Evolutionary conservation across 2,329 filamentous ascomycete genomes (phyloP).

Genomic region (Fonsecaea nubica): DNA sequence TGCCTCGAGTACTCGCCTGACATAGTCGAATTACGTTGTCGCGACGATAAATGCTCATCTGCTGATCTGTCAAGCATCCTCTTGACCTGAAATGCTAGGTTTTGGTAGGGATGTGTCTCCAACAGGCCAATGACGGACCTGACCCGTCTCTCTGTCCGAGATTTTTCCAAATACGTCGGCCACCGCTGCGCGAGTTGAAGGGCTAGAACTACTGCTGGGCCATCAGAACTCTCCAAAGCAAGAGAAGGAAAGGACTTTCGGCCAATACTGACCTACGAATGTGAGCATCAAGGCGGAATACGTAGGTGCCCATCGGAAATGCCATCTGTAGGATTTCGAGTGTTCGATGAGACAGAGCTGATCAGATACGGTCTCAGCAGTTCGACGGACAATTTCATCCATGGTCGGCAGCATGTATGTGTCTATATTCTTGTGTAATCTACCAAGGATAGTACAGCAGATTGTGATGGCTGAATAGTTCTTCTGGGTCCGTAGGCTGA

Average conservation of each 20-base stretch:
- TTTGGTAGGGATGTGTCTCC: not conserved
- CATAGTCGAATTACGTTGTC: not conserved
- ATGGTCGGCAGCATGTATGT: not conserved
- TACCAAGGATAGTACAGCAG: not conserved
- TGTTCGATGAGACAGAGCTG: not conserved
- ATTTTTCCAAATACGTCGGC: not conserved
- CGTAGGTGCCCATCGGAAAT: not conserved
- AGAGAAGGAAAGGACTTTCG: not conserved
- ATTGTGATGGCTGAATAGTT: not conserved
- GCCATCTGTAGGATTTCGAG: not conserved
- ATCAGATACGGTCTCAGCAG: not conserved
- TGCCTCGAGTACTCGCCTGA: not conserved
- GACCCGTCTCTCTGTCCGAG: not conserved
- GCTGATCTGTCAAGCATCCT: not conserved
- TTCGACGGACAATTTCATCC: not conserved
- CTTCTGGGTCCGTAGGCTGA: not conserved
- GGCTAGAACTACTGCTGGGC: not conserved
- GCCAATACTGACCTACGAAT: not conserved
- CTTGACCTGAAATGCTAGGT: not conserved
- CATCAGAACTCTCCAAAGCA: not conserved
- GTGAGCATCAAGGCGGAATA: slow-evolving; percentile 1
- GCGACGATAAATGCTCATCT: not conserved
- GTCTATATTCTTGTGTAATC: not conserved
- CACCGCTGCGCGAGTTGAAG: not conserved
- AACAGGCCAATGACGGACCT: not conserved